Evolutionary conservation across 805 yeast genomes (phyloP), one percentile per base, ranked within the genome.

Genomic region (Metschnikowia orientalis): DNA sequence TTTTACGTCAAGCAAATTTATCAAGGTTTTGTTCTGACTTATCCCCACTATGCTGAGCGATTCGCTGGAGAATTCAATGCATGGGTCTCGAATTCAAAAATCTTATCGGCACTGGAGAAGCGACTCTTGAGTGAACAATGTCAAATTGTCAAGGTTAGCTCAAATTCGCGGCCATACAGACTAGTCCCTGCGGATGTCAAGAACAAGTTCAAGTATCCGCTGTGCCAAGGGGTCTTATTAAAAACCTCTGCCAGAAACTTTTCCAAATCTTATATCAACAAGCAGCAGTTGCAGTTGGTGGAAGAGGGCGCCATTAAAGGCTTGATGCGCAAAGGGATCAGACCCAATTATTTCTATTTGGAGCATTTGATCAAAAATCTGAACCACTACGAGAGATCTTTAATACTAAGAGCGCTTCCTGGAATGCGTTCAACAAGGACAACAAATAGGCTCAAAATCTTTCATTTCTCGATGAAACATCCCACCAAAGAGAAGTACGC

Each of bases 331-430:
- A 50, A 47, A 32, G 70, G 70, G 0, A 53, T 65, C 6, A 44
- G 52, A 17, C 71, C 71, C 0, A 68, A 65, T 35, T 44, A 45
- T 28, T 32, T 35, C 10, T 31, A 63, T n/a, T 37, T 66, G 5
- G 55, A 55, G 27, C 54, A 49, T 23, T 61, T 69, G 0, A 56
- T 60, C 32, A 40, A 48, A 18, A 44, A 54, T 19, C 53, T 55
- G 45, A 53, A 53, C 24, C 20, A 34, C 2, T n/a, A 44, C 6
- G 28, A 31, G 22, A 32, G 50, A 6, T 20, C 37, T 12, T 35
- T 41, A 12, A 47, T 59, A 19, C 45, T 56, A 36, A 32, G 43
- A 7, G 47, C 49, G 9, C 40, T 64, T 20, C 47, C 48, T 2
- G 56, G 53, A 15, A 38, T 62, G 23, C 45, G 52, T 23, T 47